These are phyloP conservation scores for Actinidia chinensis DNA, from an alignment of 179 eudicot genomes.

Conservation along the genomic window DNA sequence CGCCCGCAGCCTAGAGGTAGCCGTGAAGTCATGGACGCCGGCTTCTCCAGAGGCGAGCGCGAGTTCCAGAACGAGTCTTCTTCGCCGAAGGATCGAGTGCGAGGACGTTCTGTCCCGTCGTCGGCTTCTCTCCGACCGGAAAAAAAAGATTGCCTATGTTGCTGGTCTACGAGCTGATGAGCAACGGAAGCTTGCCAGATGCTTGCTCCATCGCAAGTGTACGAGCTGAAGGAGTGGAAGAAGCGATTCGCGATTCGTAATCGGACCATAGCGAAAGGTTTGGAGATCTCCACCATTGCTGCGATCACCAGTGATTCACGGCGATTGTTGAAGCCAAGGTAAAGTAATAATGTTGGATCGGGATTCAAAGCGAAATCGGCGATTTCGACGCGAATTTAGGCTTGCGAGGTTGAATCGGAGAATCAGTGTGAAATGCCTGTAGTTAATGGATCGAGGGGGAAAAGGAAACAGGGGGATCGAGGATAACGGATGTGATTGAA, in stretches of 20 bases:
- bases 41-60: conserved; percentile 85
- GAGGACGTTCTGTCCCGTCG: conserved; percentile 43
- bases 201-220: conserved; percentile 54
- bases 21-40: conserved; percentile 78
- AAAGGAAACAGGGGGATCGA: conserved; percentile 23
- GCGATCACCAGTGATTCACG: conserved; percentile 73
- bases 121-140: conserved; percentile 66
- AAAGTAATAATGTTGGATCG: conserved; percentile 64
- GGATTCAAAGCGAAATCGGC: conserved; percentile 57
- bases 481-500: conserved; percentile 53
- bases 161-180: conserved; percentile 78
- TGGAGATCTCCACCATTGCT: conserved; percentile 63
- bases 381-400: too few species aligned
- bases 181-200: conserved; percentile 82
- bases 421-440: conserved; percentile 25
- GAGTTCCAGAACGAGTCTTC: conserved; percentile 89
- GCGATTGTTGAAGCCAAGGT: conserved; percentile 93
- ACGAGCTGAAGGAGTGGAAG: conserved; percentile 56
- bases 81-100: conserved; percentile 47
- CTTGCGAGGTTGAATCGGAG: conserved; percentile 63
- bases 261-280: conserved; percentile 65
- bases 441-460: conserved; percentile 26
- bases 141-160: conserved; percentile 65
- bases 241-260: conserved; percentile 48
- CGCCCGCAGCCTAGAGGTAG: conserved; percentile 37